Conservation (phyloP, 306 rosid species). For the Luffa acutangula region DNA sequence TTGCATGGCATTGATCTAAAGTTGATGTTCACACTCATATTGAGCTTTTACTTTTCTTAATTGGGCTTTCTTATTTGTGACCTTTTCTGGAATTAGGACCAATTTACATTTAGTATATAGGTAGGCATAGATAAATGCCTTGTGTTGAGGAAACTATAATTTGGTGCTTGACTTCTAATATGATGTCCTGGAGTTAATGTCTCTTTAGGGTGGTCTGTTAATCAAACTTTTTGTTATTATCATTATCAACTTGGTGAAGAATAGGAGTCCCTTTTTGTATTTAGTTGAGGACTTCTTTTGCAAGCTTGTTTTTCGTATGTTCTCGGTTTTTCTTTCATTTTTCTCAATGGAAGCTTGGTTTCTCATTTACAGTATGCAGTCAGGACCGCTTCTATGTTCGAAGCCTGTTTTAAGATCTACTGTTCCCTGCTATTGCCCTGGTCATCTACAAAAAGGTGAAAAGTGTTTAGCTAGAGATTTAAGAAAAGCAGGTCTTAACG, state of each 20-base stretch:
- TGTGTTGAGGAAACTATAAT: neutral
- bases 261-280: too few relatives aligned
- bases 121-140: neutral
- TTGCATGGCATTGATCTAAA: neutral
- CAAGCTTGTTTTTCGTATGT: too few relatives aligned
- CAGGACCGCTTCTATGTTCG: constrained; percentile 45
- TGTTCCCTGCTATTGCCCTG: constrained; percentile 41
- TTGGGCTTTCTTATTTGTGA: neutral
- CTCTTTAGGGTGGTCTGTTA: too few relatives aligned
- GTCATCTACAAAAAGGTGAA: constrained; percentile 45
- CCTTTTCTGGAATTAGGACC: neutral
- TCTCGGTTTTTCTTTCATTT: too few relatives aligned
- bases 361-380: constrained; percentile 29
- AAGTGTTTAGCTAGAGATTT: constrained; percentile 42
- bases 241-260: too few relatives aligned
- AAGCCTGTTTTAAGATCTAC: constrained; percentile 60
- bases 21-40: neutral
- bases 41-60: neutral
- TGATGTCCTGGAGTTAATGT: too few relatives aligned
- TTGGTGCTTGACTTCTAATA: neutral
- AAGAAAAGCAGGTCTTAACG: constrained; percentile 38
- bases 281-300: too few relatives aligned
- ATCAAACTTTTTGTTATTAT: too few relatives aligned
- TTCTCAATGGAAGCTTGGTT: too few relatives aligned
- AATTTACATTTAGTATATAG: neutral